Evolutionary conservation across 495 filamentous ascomycete species (phyloP), one percentile per base, ranked within the genome.

Genomic region (Bombardia bombarda): DNA sequence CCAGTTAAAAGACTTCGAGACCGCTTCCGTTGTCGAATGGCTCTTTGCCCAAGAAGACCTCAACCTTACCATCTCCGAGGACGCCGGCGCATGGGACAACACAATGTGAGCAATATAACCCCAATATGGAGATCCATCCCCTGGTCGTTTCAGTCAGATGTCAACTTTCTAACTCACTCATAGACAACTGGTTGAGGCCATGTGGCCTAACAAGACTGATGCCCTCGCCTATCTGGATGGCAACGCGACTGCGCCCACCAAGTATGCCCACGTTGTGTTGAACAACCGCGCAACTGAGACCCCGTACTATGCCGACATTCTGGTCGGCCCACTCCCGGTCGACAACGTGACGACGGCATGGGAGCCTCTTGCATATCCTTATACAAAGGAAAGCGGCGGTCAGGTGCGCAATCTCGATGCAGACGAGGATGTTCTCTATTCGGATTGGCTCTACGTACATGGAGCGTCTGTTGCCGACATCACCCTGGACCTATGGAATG

Each of bases 161-260:
- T n/a, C n/a, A n/a, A n/a, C n/a, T n/a, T 19, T 31, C 24, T 43
- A 41, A 45, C 42, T 16, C 22, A 18, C 8, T 16, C 20, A 23
- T 30, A 60, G 54, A 10, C 38, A 49, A 18, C 45, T 67, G n/a
- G 57, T 73, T 23, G 75, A 79, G 41, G 49, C 69, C 12, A 52
- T 76, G 43, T 52, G 56, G 40, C 73, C 74, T 12, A 77, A 77
- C 56, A 79, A 77, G 51, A 69, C 72, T 1, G 69, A 69, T 52
- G 67, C 61, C 17, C 42, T 73, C 18, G 38, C 53, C 2, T 79
- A 65, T 48, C 45, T 78, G 8, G 62, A 73, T 42, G 56, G 57
- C 26, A 45, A 43, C 36, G 58, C 44, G 9, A 37, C 53, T 3
- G 47, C 59, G 6, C 74, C 73, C 10, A 51, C 51, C 12, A 57